Evolutionary conservation across 345 rosid genomes (phyloP).

Genomic region (Moringa oleifera): DNA sequence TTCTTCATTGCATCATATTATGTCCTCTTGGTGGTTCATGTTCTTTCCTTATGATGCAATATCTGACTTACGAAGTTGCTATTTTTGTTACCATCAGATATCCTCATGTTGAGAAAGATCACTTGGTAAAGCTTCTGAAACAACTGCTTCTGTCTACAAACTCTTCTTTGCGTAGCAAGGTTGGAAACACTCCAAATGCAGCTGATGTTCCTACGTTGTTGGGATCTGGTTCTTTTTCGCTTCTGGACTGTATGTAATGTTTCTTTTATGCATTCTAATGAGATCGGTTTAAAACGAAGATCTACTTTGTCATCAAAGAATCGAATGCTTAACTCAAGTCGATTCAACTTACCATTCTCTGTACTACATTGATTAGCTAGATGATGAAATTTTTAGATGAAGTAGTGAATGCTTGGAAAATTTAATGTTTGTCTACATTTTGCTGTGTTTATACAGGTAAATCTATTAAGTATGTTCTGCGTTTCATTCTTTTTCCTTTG

Average conservation of each 20-base stretch:
- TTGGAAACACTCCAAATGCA: constrained; percentile 59
- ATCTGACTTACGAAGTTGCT: constrained; percentile 11
- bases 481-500: too few species aligned
- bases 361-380: too few species aligned
- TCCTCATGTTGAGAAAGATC: constrained; percentile 76
- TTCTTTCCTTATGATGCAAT: not conserved
- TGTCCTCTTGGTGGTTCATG: not conserved
- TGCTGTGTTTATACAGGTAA: too few species aligned
- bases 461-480: too few species aligned
- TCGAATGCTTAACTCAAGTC: too few species aligned
- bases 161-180: constrained; percentile 35
- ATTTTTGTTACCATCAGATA: constrained; percentile 49
- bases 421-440: not conserved
- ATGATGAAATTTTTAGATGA: too few species aligned
- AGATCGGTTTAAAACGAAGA: not conserved
- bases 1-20: constrained; percentile 1
- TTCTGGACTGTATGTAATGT: constrained; percentile 60
- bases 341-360: too few species aligned
- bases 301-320: not conserved
- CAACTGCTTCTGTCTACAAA: constrained; percentile 52
- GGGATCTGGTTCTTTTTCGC: constrained; percentile 88
- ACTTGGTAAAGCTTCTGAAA: constrained; percentile 90
- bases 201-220: constrained; percentile 87
- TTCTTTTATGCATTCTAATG: constrained; percentile 13
- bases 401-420: too few species aligned